Evolutionary conservation across 805 yeast species (phyloP), one percentile per base, ranked within the genome.

Genomic region (Yarrowia sp.): DNA sequence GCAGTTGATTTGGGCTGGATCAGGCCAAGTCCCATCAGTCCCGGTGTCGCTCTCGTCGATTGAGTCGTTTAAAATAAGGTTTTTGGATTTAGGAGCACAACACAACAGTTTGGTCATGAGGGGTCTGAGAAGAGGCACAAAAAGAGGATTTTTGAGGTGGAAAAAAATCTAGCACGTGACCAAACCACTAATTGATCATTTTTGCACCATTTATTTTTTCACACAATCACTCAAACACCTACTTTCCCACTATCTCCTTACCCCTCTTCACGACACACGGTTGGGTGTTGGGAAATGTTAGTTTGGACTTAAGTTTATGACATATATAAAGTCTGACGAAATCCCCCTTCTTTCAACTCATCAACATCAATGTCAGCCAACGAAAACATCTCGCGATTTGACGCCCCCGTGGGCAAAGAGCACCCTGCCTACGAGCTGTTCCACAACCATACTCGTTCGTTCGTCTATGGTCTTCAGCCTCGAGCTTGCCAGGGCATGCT

Each of bases 401-500:
- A 67, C 51, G 71, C 75, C 18, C 71, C 76, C 13, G 69, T 72
- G 39, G 71, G 73, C 48, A 69, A 70, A 28, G 58, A 69, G 41
- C 65, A 71, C 50, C 73, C 75, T 15, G 64, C 74, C 42, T 77
- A 74, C 67, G 78, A 79, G 72, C 74, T 79, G 61, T 79, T 79
- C 75, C 75, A 70, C 71, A 70, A 73, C 71, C 75, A 76, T 70
- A 79, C 82, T 66, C 74, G 81, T 28, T 81, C 82, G 47, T 79
- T 79, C 67, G 77, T 79, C 67, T 71, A 71, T 68, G 82, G 82
- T 64, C 71, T 79, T 73, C 82, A 79, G 73, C 80, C 81, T 32
- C 76, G 80, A 22, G 82, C 82, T 51, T 76, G 80, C 75, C 82
- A 79, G 72, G 82, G 82, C 64, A 79, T 79, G 82, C 80, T 79